Conservation (phyloP, 225 moss, liverwort and hornwort species). For the Climacium dendroides region DNA sequence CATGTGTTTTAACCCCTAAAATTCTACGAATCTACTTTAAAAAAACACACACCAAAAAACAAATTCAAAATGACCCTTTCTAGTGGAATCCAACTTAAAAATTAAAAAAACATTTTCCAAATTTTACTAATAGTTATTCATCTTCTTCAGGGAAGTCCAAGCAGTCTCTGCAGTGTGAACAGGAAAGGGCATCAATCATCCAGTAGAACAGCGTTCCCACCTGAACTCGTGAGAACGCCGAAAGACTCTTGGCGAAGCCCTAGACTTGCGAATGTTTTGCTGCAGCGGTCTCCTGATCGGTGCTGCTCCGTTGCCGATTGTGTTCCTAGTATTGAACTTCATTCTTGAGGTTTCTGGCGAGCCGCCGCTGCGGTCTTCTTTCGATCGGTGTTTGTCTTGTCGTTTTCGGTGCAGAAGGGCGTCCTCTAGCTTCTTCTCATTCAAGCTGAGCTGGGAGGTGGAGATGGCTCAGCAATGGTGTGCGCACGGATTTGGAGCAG, state of each 20-base stretch:
- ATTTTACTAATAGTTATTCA: neutral
- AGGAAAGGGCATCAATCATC: neutral
- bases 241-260: neutral
- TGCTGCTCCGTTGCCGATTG: neutral
- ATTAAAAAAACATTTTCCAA: neutral
- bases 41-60: too few species aligned
- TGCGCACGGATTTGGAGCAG: neutral
- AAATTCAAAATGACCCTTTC: neutral
- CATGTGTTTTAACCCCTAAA: neutral
- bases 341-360: neutral
- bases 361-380: neutral
- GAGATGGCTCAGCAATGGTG: conserved; percentile 10
- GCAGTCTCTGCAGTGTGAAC: neutral
- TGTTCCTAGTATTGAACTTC: neutral
- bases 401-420: neutral
- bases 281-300: neutral
- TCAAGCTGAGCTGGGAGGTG: neutral
- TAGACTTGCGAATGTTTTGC: neutral
- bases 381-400: neutral
- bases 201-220: neutral
- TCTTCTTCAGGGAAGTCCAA: neutral
- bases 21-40: neutral
- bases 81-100: neutral
- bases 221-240: neutral
- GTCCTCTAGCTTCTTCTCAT: neutral